A percentile compares a stretch with the other conserved stretches of the same genome.
Conservation (phyloP, 2,329 filamentous ascomycete genomes). For the Neofusicoccum kwambonambiense region DNA sequence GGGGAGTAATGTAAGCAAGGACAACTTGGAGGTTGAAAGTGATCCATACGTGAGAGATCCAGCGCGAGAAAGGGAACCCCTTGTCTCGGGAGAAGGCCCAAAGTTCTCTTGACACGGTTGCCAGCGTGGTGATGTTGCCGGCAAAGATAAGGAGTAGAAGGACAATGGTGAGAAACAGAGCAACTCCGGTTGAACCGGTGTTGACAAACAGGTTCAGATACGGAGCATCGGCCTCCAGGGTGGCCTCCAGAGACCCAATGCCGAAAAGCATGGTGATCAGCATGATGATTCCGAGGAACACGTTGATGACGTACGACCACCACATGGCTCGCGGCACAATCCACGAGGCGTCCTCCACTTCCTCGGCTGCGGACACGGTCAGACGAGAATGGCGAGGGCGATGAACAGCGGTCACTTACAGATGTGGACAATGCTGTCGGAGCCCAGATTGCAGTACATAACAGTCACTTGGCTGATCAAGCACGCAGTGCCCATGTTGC, state of each 20-base stretch:
- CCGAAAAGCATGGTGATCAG: slow-evolving; percentile 23
- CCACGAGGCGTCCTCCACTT: slow-evolving; percentile 20
- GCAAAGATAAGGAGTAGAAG: slow-evolving; percentile 21
- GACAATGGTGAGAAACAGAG: slow-evolving; percentile 18
- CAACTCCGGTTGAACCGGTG: slow-evolving; percentile 17
- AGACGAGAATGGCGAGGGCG: background rate
- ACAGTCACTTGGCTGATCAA: slow-evolving; percentile 24
- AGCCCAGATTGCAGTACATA: slow-evolving; percentile 22
- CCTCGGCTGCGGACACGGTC: slow-evolving; percentile 12
- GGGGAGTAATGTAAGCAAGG: background rate
- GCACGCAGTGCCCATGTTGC: slow-evolving; percentile 22
- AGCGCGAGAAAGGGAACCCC: slow-evolving; percentile 20
- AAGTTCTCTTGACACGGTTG: slow-evolving; percentile 20
- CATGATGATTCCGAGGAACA: slow-evolving; percentile 20
- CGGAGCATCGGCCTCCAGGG: slow-evolving; percentile 18
- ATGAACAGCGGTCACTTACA: slow-evolving; percentile 7
- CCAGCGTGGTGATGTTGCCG: slow-evolving; percentile 21
- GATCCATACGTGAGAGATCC: slow-evolving; percentile 18
- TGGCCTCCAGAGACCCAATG: slow-evolving; percentile 22
- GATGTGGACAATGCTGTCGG: slow-evolving; percentile 19
- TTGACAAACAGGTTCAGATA: slow-evolving; percentile 21
- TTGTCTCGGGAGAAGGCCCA: slow-evolving; percentile 24
- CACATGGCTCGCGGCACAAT: slow-evolving; percentile 21
- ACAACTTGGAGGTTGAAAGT: background rate
- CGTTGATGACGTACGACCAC: slow-evolving; percentile 22